These are phyloP conservation scores for Calamus simplicifolius DNA, from an alignment of 176 grass and related monocot species.

Conservation along the genomic window DNA sequence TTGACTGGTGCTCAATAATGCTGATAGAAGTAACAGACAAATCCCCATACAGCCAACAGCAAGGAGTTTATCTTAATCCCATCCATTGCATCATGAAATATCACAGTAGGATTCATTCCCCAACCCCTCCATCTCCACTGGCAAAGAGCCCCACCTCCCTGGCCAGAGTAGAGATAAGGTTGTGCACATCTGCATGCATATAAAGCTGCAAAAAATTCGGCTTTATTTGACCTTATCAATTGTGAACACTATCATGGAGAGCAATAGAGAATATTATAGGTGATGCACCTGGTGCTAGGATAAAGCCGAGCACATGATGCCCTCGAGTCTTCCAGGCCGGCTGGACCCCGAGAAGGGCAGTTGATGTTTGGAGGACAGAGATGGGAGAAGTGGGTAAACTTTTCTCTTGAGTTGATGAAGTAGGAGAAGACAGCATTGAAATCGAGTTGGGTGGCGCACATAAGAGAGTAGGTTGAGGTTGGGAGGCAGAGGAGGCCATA, in stretches of 20 bases:
- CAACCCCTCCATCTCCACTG: conserved; percentile 35
- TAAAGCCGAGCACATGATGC: conserved; percentile 49
- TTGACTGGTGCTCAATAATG: conserved; percentile 23
- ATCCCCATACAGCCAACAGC: conserved; percentile 76
- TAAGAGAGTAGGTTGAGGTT: too few relatives aligned
- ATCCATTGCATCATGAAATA: conserved; percentile 89
- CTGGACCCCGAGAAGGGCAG: conserved; percentile 62
- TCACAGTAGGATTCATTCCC: conserved; percentile 27
- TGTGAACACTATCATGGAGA: conserved; percentile 85
- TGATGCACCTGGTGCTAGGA: conserved; percentile 69
- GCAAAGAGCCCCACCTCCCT: conserved; percentile 60
- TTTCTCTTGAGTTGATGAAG: conserved; percentile 63
- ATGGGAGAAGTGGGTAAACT: conserved; percentile 69
- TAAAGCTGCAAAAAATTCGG: conserved; percentile 56
- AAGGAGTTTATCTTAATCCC: conserved; percentile 74
- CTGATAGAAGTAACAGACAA: conserved; percentile 76
- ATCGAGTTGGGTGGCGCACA: conserved; percentile 89
- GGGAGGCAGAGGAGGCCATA: conserved; percentile 78
- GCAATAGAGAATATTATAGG: conserved; percentile 76
- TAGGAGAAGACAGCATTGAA: conserved; percentile 87
- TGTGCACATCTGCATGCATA: conserved; percentile 70
- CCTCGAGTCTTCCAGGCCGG: conserved; percentile 31
- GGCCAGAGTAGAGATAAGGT: conserved; percentile 48
- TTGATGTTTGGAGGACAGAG: conserved; percentile 72
- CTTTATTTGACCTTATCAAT: conserved; percentile 80